Conservation (phyloP, 495 filamentous ascomycete genomes). For the Lasiosphaeria miniovina region DNA sequence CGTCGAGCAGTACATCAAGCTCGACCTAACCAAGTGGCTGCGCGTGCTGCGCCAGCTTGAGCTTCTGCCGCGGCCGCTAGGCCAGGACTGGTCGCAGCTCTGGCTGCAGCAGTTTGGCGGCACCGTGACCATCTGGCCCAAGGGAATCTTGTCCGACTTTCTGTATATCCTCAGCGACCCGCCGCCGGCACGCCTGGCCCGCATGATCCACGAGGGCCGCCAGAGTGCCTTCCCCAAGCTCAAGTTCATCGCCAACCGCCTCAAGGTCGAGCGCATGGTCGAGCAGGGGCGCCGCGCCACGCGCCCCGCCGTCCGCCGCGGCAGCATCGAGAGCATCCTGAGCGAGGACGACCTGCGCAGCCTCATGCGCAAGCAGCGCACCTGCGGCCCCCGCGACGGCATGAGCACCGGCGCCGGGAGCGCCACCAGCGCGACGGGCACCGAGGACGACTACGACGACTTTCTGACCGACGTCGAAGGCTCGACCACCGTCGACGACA, state of each 20-base stretch:
- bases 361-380: not conserved
- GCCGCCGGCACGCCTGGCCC: constrained; percentile 63
- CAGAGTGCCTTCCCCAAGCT: constrained; percentile 85
- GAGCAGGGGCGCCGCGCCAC: constrained; percentile 67
- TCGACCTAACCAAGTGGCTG: constrained; percentile 95
- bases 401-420: not conserved
- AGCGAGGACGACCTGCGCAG: constrained; percentile 30
- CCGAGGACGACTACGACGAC: too few species aligned
- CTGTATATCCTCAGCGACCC: constrained; percentile 84
- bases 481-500: too few species aligned
- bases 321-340: constrained; percentile 27
- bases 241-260: constrained; percentile 81
- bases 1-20: constrained; percentile 88
- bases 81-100: constrained; percentile 93
- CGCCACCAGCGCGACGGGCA: not conserved
- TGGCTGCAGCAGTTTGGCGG: constrained; percentile 95
- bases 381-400: not conserved
- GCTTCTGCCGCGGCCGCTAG: constrained; percentile 82
- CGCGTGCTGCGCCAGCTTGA: constrained; percentile 90
- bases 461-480: too few species aligned
- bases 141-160: constrained; percentile 69
- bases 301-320: constrained; percentile 21
- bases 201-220: constrained; percentile 87
- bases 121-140: constrained; percentile 94
- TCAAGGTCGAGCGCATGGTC: constrained; percentile 77